Percentiles rank a stretch among this genome's conserved stretches.
Conservation (phyloP, 148 eudicot genomes). For the Camellia japonica region DNA sequence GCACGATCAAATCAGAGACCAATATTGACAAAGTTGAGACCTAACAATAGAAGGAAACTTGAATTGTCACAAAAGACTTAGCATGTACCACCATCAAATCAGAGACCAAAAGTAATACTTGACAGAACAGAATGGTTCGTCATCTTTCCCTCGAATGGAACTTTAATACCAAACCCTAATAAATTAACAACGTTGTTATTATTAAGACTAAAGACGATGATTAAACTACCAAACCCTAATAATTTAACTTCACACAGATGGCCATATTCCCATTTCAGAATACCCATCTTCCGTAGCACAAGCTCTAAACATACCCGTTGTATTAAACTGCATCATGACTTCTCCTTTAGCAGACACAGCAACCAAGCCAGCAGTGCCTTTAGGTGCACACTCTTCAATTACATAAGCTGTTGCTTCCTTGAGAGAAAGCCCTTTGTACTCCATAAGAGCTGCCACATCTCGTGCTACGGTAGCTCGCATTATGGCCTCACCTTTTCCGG, state of each 20-base stretch:
- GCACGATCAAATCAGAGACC: no score
- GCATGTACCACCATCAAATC: no score
- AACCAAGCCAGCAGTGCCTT: constrained; percentile 57
- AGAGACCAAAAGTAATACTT: no score
- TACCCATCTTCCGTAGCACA: constrained; percentile 81
- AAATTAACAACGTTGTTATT: no score
- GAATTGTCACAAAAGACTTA: no score
- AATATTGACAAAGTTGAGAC: no score
- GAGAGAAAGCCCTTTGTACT: constrained; percentile 70
- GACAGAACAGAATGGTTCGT: no score
- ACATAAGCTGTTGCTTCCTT: constrained; percentile 69
- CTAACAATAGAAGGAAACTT: no score
- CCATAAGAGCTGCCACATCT: constrained; percentile 91
- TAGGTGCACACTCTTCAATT: constrained; percentile 47
- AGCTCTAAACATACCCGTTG: constrained; percentile 88
- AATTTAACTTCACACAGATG: constrained; percentile 10
- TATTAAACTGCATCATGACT: constrained; percentile 70
- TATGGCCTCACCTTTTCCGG: constrained; percentile 77
- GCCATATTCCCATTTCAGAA: constrained; percentile 61
- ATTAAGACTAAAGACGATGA: neutral
- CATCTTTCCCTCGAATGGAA: no score
- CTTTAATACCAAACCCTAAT: no score
- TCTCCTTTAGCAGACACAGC: constrained; percentile 84
- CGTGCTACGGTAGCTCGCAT: constrained; percentile 74
- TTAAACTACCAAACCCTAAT: neutral